Evolutionary conservation across 345 rosid genomes (phyloP).

Genomic region (Eucalyptus grandis): DNA sequence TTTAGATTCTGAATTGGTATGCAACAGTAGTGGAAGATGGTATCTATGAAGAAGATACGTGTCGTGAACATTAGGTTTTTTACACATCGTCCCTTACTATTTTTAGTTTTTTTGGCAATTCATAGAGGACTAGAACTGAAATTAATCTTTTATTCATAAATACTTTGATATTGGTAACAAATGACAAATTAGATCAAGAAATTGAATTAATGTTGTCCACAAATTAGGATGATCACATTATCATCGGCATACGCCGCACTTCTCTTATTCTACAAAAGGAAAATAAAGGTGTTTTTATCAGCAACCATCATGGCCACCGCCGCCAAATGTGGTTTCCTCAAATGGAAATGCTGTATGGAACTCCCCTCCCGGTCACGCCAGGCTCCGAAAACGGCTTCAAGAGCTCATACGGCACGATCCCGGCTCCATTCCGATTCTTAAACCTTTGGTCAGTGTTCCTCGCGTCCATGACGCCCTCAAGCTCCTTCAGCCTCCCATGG

Average conservation of each 20-base stretch:
- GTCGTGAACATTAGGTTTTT: background rate
- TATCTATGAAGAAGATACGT: background rate
- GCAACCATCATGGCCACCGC: background rate
- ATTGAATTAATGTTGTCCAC: background rate
- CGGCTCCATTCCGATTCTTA: constrained; percentile 32
- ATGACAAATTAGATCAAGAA: background rate
- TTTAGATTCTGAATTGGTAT: background rate
- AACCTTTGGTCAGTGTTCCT: constrained; percentile 8
- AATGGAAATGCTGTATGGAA: constrained; percentile 29
- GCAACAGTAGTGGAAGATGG: background rate
- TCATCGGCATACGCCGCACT: background rate
- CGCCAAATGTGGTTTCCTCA: background rate
- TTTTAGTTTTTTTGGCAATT: background rate
- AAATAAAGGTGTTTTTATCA: background rate
- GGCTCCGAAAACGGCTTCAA: constrained; percentile 29
- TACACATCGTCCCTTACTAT: background rate
- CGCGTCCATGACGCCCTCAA: constrained; percentile 17
- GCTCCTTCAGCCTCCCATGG: constrained; percentile 11
- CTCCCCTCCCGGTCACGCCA: constrained; percentile 39
- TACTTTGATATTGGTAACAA: background rate
- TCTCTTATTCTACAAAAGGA: background rate
- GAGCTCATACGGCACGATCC: constrained; percentile 23
- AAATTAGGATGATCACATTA: background rate
- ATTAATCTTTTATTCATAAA: background rate
- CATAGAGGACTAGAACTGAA: background rate